Conservation (phyloP, 1,284 basidiomycete genomes). For the Hypsizygus ulmarius region DNA sequence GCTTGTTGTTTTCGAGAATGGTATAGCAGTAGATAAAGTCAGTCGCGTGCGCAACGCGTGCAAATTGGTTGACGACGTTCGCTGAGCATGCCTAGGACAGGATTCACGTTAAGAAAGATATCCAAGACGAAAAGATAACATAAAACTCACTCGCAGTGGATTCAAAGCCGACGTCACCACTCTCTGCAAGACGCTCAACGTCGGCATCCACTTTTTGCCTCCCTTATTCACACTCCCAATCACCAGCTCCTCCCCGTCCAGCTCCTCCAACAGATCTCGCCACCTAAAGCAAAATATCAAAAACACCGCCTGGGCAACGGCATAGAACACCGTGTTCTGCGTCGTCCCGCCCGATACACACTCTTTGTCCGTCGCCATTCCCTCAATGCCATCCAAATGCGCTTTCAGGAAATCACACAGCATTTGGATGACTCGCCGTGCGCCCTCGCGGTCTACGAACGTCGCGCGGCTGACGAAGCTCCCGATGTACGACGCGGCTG, state of each 20-base stretch:
- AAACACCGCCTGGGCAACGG: slow-evolving; percentile 90
- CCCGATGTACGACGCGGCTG: slow-evolving; percentile 90
- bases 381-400: slow-evolving; percentile 72
- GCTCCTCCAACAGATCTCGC: slow-evolving; percentile 77
- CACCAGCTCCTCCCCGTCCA: slow-evolving; percentile 47
- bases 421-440: slow-evolving; percentile 77
- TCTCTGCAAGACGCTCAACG: slow-evolving; percentile 78
- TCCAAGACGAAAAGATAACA: not conserved
- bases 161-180: slow-evolving; percentile 85
- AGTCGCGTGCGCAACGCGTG: slow-evolving; percentile 88
- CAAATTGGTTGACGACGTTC: slow-evolving; percentile 92
- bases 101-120: not conserved
- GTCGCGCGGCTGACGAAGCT: slow-evolving; percentile 90
- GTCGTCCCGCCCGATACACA: slow-evolving; percentile 34
- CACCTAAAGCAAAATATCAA: slow-evolving; percentile 98
- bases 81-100: slow-evolving; percentile 78
- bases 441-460: slow-evolving; percentile 78
- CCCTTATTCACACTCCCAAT: slow-evolving; percentile 22
- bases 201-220: slow-evolving; percentile 79
- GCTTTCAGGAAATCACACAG: slow-evolving; percentile 82
- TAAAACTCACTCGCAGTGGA: slow-evolving; percentile 72
- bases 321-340: slow-evolving; percentile 85
- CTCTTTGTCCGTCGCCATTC: slow-evolving; percentile 37
- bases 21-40: slow-evolving; percentile 95
- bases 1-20: slow-evolving; percentile 82